These are phyloP conservation scores for Fusarium sp. DNA, from an alignment of 2,329 filamentous ascomycete species.

Conservation along the genomic window DNA sequence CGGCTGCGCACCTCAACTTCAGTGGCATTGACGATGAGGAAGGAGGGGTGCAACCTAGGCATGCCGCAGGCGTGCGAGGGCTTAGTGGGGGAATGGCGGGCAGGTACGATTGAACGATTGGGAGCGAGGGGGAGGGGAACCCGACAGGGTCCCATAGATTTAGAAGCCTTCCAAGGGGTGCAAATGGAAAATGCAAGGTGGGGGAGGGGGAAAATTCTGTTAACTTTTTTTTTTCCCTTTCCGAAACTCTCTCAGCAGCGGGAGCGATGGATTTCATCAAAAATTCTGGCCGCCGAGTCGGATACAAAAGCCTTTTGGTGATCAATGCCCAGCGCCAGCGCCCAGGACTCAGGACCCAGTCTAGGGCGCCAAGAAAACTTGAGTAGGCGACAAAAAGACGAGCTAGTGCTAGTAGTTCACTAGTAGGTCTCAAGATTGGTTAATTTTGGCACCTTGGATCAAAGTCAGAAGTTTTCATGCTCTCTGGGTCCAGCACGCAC, in stretches of 20 bases:
- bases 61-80: constrained; percentile 31
- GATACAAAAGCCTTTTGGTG: constrained; percentile 31
- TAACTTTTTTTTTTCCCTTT: constrained; percentile 27
- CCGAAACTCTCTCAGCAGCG: constrained; percentile 22
- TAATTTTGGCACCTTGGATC: background rate
- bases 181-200: constrained; percentile 12
- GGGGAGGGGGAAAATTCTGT: constrained; percentile 34
- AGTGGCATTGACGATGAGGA: constrained; percentile 22
- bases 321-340: constrained; percentile 33
- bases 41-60: constrained; percentile 37
- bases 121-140: constrained; percentile 37
- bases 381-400: background rate
- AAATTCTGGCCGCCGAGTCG: constrained; percentile 25
- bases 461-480: background rate
- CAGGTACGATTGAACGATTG: constrained; percentile 35
- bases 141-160: constrained; percentile 22
- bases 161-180: constrained; percentile 23
- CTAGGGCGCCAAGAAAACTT: background rate
- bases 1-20: constrained; percentile 4
- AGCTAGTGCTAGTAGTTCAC: background rate
- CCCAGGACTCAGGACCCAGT: background rate
- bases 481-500: constrained; percentile 18
- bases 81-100: constrained; percentile 41
- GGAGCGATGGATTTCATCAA: constrained; percentile 26
- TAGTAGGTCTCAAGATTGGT: background rate